These are phyloP conservation scores for Alnus glutinosa DNA, from an alignment of 306 rosid species.

Conservation along the genomic window DNA sequence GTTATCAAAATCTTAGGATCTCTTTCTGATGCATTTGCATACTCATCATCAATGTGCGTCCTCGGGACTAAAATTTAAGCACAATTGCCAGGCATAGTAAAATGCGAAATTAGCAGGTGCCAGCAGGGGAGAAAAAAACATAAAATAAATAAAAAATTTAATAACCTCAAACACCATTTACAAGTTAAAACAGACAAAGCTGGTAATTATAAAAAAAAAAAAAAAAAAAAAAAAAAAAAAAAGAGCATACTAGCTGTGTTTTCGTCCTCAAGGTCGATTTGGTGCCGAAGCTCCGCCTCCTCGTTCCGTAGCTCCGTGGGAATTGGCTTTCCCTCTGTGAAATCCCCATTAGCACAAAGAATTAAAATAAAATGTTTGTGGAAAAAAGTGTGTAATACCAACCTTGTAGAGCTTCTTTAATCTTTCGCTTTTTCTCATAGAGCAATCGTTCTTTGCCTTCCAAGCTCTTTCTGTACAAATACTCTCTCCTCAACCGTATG, in stretches of 20 bases:
- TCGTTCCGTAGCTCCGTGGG: conserved; percentile 93
- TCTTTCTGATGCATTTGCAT: conserved; percentile 70
- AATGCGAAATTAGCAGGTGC: neutral
- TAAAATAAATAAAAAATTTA: neutral
- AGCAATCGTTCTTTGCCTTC: conserved; percentile 73
- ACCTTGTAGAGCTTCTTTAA: conserved; percentile 80
- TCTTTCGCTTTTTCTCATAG: conserved; percentile 89
- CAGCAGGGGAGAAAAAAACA: neutral
- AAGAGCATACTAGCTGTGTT: conserved; percentile 58
- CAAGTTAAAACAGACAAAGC: neutral
- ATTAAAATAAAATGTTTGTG: neutral
- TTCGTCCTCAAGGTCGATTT: conserved; percentile 84
- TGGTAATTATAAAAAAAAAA: too few species aligned
- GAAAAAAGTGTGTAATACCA: neutral
- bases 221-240: too few species aligned
- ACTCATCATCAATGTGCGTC: conserved; percentile 84
- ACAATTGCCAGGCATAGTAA: neutral
- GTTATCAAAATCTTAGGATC: conserved; percentile 88
- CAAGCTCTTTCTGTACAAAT: conserved; percentile 75
- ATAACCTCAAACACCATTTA: neutral
- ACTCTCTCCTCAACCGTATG: conserved; percentile 69
- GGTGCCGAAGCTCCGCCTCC: conserved; percentile 80
- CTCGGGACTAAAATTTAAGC: conserved; percentile 57
- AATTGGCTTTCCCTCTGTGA: conserved; percentile 81
- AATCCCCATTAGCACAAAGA: neutral